phyloP scores from a whole-genome alignment of 176 grass and related monocot species.

The Secale cereale region DNA sequence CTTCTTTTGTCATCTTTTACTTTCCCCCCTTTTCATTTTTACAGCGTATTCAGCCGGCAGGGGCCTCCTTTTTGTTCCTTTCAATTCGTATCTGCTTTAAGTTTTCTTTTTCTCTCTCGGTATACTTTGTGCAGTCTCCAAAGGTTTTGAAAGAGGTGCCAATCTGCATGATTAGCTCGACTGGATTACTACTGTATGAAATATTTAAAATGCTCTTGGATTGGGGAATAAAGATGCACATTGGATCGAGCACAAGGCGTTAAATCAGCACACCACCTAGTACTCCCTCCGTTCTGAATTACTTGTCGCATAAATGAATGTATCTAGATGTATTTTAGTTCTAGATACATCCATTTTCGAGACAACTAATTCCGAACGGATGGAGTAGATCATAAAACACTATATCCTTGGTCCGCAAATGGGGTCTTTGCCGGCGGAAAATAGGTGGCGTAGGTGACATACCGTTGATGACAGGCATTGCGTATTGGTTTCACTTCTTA shows the following conservation, averaged over 20 bases:
- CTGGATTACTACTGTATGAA: neutral
- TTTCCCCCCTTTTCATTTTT: neutral
- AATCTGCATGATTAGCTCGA: neutral
- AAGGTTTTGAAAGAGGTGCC: neutral
- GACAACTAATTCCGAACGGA: no score
- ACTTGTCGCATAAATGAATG: no score
- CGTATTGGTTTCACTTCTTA: no score
- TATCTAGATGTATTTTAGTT: no score
- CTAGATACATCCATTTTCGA: no score
- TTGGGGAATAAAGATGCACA: neutral
- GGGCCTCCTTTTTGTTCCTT: neutral
- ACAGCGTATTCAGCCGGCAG: neutral
- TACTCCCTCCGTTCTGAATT: no score
- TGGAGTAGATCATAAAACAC: neutral
- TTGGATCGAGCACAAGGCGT: neutral
- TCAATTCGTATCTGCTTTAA: constrained; percentile 6
- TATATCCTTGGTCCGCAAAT: neutral
- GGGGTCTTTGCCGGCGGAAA: neutral
- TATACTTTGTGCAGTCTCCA: neutral
- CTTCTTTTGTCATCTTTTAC: neutral
- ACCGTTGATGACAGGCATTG: neutral
- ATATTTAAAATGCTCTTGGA: neutral
- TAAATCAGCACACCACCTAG: neutral
- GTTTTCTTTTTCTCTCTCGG: neutral
- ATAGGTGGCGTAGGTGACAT: neutral